phyloP scores from a whole-genome alignment of 805 yeast species.

The Nakazawaea anatomiae region DNA sequence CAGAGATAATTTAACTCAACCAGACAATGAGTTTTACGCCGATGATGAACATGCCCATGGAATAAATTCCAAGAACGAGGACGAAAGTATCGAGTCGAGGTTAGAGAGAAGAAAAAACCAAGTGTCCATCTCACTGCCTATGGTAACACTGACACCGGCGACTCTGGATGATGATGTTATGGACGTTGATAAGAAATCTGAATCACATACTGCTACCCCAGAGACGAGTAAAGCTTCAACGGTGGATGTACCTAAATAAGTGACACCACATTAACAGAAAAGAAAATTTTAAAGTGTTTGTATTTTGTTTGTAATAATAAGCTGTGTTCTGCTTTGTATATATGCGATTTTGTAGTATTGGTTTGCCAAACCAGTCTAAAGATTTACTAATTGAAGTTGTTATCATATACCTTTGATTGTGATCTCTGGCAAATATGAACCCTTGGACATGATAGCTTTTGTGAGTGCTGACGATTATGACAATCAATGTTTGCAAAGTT shows the following conservation, averaged over 20 bases:
- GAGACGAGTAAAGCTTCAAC: background rate
- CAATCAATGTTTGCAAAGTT: too few relatives aligned
- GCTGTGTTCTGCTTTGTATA: background rate
- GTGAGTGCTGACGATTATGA: too few relatives aligned
- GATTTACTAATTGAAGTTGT: too few relatives aligned
- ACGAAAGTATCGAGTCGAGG: constrained; percentile 2
- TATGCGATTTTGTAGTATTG: too few relatives aligned
- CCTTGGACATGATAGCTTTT: too few relatives aligned
- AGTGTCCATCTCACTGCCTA: constrained; percentile 6
- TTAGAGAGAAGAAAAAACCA: constrained; percentile 7
- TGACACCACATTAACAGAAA: too few relatives aligned
- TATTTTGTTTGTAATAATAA: too few relatives aligned
- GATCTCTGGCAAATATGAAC: too few relatives aligned
- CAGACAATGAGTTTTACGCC: constrained; percentile 75
- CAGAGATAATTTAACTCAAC: constrained; percentile 66
- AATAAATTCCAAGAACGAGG: constrained; percentile 10
- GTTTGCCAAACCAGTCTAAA: too few relatives aligned
- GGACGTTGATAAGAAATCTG: constrained; percentile 1
- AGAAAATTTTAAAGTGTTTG: too few relatives aligned
- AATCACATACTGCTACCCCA: background rate
- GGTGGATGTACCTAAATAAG: background rate
- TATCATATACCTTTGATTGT: too few relatives aligned
- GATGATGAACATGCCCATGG: constrained; percentile 45
- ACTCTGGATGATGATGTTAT: background rate
- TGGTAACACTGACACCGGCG: background rate